Conservation (phyloP, 768 basidiomycete genomes). For the Tremella yokohamensis region DNA sequence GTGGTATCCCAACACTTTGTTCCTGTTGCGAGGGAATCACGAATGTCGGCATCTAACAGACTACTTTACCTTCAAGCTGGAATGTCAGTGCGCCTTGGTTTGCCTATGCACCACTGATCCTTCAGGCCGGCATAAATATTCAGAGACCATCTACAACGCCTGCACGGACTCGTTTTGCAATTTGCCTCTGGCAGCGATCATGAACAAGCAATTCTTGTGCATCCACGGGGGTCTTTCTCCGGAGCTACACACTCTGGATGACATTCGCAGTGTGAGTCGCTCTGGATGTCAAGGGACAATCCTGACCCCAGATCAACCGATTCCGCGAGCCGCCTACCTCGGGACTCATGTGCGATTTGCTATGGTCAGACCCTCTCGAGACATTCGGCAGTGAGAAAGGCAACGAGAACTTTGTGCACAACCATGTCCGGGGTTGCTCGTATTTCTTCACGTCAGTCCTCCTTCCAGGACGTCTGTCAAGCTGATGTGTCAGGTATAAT, state of each 20-base stretch:
- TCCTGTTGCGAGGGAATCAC: constrained; percentile 95
- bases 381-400: constrained; percentile 90
- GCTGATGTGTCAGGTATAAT: constrained; percentile 64
- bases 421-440: constrained; percentile 93
- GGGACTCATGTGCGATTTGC: constrained; percentile 96
- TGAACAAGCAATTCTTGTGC: constrained; percentile 99
- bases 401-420: constrained; percentile 84
- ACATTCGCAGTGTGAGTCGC: constrained; percentile 72
- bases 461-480: not conserved
- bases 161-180: constrained; percentile 98
- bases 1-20: constrained; percentile 96
- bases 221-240: constrained; percentile 97
- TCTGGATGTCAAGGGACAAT: too few species aligned
- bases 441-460: constrained; percentile 87
- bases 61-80: constrained; percentile 98
- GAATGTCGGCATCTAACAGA: constrained; percentile 98
- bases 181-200: constrained; percentile 89
- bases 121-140: constrained; percentile 98
- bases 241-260: constrained; percentile 90
- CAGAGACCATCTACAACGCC: constrained; percentile 90
- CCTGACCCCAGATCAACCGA: constrained; percentile 71
- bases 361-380: constrained; percentile 98
- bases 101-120: not conserved
- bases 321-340: constrained; percentile 98
- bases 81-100: constrained; percentile 62